phyloP scores from a whole-genome alignment of 2,329 filamentous ascomycete genomes.

The Stachybotrys elegans region DNA sequence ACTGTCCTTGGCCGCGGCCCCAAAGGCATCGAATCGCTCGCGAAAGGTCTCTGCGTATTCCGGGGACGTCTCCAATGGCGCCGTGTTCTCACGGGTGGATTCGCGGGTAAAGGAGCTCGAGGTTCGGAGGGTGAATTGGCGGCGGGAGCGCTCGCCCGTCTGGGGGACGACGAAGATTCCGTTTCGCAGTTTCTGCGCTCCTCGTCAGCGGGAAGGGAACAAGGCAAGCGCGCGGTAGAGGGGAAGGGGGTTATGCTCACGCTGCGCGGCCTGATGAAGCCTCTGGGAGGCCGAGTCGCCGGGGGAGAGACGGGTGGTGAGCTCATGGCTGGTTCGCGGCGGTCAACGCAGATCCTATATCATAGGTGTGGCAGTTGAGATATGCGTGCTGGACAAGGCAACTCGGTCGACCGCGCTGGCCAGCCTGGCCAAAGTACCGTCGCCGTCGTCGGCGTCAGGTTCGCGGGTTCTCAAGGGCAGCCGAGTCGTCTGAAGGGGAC shows the following conservation, averaged over 20 bases:
- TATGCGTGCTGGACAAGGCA: too few species aligned
- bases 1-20: constrained; percentile 28
- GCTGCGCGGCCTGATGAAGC: constrained; percentile 40
- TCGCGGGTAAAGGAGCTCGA: constrained; percentile 23
- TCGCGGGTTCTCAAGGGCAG: too few species aligned
- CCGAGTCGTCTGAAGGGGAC: too few species aligned
- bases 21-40: constrained; percentile 27
- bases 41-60: constrained; percentile 21
- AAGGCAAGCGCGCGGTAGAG: too few species aligned
- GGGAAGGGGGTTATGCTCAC: too few species aligned
- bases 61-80: constrained; percentile 12
- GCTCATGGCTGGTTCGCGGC: constrained; percentile 38
- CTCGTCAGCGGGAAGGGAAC: too few species aligned
- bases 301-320: constrained; percentile 23
- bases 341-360: neutral
- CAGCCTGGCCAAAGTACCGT: too few species aligned
- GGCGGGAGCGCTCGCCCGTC: constrained; percentile 79
- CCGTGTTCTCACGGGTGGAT: constrained; percentile 17
- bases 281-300: constrained; percentile 35
- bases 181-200: constrained; percentile 74
- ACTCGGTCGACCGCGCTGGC: too few species aligned
- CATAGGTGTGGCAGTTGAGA: too few species aligned
- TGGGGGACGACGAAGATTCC: constrained; percentile 82
- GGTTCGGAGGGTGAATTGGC: constrained; percentile 70
- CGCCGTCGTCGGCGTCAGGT: too few species aligned